Base-by-base conservation (phyloP, 1,139 yeast genomes). In the Trichomonascaceae sp. region DNA sequence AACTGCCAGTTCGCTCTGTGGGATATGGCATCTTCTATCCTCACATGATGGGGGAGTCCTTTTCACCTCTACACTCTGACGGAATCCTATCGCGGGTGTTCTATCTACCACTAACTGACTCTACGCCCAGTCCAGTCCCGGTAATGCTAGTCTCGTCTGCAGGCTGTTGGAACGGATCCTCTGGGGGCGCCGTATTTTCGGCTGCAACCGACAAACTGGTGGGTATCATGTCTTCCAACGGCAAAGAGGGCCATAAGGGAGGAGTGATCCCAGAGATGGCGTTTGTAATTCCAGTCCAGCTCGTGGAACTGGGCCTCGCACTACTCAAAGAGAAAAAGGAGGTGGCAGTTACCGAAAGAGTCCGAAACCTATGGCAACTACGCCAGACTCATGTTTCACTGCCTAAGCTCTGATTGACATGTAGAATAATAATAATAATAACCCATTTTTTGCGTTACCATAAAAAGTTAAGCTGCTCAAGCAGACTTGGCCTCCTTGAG, bases 131-230 rank as follows among this genome's bases (percentile, higher is more conserved):
- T 9, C 20, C 25, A 16, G 15, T 23, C 15, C 37, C 59, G 1
- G 58, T 66, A 0, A 50, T 77, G 54, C 44, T 74, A 1, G 56
- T 75, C 0, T 60, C 74, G 0, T 67, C 80, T 0, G 67, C 81
- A 0, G 65, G 74, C 8, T 76, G 84, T 52, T 77, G 84, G 82
- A 76, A 76, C 45, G 87, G 87, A 0, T 75, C 84, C 2, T 73
- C 80, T 1, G 87, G 87, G 0, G 87, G 87, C 0, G 82, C 76
- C 0, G 50, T 76, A 3, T 14, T 37, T n/a, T 29, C 23, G 14
- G 17, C 14, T n/a, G 26, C 27, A 4, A 25, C 38, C 16, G 29
- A 38, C 26, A 30, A 37, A 8, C 31, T 40, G 14, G 31, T 37
- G 9, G 81, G 81, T 0, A 50, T 75, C 17, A 67, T 77, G 59